Evolutionary conservation across 306 rosid genomes (phyloP).

Genomic region (Luffa aegyptiaca): DNA sequence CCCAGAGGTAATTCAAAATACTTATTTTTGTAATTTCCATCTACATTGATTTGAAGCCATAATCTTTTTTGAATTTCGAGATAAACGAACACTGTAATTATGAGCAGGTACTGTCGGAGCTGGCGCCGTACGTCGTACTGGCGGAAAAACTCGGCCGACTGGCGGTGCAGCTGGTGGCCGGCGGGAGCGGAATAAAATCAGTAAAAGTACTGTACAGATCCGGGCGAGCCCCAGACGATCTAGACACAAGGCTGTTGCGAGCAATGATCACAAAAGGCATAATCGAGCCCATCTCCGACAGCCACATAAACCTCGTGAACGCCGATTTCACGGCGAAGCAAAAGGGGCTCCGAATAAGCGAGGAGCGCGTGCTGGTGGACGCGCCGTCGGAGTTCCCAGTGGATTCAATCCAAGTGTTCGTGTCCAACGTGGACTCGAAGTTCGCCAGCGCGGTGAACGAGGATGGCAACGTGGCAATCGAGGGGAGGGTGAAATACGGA

Average conservation of each 20-base stretch:
- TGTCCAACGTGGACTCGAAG: constrained; percentile 56
- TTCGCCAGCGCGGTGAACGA: constrained; percentile 60
- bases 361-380: constrained; percentile 43
- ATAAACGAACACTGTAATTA: no score
- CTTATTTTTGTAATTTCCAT: no score
- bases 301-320: constrained; percentile 69
- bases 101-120: constrained; percentile 58
- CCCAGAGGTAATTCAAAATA: constrained; percentile 36
- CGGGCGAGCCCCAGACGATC: constrained; percentile 54
- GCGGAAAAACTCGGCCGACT: constrained; percentile 79
- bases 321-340: constrained; percentile 82
- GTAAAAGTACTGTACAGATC: constrained; percentile 53
- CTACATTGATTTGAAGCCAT: no score
- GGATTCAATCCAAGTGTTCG: constrained; percentile 54
- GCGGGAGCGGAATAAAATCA: constrained; percentile 60
- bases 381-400: constrained; percentile 58
- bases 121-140: constrained; percentile 59
- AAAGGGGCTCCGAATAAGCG: constrained; percentile 69
- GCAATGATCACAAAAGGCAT: constrained; percentile 92
- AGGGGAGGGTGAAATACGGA: constrained; percentile 79
- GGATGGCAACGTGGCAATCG: constrained; percentile 52
- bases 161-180: constrained; percentile 64
- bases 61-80: no score
- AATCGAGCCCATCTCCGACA: constrained; percentile 65
- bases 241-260: constrained; percentile 84